Conservation (phyloP, 768 basidiomycete genomes). For the Ramaria sp. region DNA sequence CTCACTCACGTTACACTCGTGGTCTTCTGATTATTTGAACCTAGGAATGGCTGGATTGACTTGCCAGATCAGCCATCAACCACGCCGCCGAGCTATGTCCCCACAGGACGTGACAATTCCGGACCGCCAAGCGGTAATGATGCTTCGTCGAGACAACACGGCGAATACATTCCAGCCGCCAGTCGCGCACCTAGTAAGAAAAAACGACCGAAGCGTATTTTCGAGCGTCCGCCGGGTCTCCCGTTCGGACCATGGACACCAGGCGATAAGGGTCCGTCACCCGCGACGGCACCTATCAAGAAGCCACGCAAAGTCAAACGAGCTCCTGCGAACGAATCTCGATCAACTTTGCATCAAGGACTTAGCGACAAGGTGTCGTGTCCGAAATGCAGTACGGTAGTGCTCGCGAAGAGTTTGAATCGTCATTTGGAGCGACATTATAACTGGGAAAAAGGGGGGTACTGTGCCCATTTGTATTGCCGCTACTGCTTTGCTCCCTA, state of each 20-base stretch:
- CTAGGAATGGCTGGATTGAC: too few relatives aligned
- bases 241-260: slow-evolving; percentile 2
- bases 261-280: not conserved
- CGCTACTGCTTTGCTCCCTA: not conserved
- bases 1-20: too few relatives aligned
- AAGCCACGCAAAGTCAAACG: not conserved
- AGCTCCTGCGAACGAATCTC: not conserved
- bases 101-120: too few relatives aligned
- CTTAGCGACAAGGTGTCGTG: not conserved
- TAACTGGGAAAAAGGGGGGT: not conserved
- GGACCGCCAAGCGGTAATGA: too few relatives aligned
- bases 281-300: not conserved
- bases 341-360: not conserved
- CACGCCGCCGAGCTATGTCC: too few relatives aligned
- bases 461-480: not conserved
- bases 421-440: slow-evolving; percentile 1
- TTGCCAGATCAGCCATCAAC: too few relatives aligned
- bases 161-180: not conserved
- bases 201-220: not conserved
- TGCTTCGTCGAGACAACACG: too few relatives aligned
- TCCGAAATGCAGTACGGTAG: not conserved
- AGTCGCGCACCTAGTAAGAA: not conserved
- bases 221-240: not conserved
- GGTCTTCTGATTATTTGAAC: too few relatives aligned
- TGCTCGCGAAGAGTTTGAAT: not conserved